phyloP scores from a whole-genome alignment of 202 grass and related monocot genomes.

The Zizania palustris region DNA sequence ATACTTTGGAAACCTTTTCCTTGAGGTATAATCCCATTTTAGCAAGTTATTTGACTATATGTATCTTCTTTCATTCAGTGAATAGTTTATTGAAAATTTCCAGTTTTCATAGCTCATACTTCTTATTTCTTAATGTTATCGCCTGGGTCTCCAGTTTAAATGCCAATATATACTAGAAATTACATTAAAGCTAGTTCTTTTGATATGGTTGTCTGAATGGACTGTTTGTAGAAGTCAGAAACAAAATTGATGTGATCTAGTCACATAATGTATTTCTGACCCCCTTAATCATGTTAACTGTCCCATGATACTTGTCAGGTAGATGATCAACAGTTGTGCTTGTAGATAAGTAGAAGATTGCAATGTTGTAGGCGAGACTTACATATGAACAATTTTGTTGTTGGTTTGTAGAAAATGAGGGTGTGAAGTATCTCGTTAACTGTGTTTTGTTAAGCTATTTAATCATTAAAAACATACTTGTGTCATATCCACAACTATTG shows the following conservation, averaged over 20 bases:
- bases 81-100: background rate
- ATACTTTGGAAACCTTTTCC: constrained; percentile 84
- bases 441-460: background rate
- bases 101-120: background rate
- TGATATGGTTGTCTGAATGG: background rate
- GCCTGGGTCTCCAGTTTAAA: background rate
- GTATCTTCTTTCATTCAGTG: constrained; percentile 14
- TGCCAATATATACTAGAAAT: no score
- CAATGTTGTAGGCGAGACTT: background rate
- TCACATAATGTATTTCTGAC: background rate
- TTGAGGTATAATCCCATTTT: constrained; percentile 65
- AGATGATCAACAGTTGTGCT: background rate
- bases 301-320: background rate
- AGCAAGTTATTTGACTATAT: background rate
- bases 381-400: background rate
- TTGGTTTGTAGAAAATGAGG: constrained; percentile 8
- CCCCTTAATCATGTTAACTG: background rate
- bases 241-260: background rate
- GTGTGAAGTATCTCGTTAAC: constrained; percentile 7
- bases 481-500: background rate
- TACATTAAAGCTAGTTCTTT: background rate
- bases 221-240: background rate
- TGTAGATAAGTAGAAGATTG: background rate
- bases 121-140: background rate
- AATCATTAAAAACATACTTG: background rate